Evolutionary conservation across 192 early-diverging fungal genomes (phyloP), one percentile per base, ranked within the genome.

Genomic region (Linnemannia elongata): DNA sequence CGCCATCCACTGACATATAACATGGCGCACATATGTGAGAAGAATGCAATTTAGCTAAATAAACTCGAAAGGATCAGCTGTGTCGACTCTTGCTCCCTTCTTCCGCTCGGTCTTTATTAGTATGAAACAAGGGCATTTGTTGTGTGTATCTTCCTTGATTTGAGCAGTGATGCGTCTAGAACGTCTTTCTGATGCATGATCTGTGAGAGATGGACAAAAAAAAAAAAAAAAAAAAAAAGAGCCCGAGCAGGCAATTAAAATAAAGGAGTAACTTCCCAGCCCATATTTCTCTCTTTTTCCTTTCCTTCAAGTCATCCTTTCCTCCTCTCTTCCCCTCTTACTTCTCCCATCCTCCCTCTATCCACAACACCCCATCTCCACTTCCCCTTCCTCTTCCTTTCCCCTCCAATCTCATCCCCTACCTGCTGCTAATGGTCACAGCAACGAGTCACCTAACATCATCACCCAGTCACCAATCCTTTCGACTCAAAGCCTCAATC

Each of bases 101-200:
- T 8, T 60, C 10, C 57, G 4, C 6, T 24, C 52, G 17, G 30
- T 6, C n/a, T 60, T 60, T 30, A 60, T 60, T 60, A 60, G n/a
- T n/a, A 27, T 60, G 57, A 60, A 60, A 60, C 57, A 24, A 6
- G 10, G 9, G 24, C 4, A 4, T n/a, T n/a, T n/a, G 24, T 60
- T 60, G 22, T 60, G n/a, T 57, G 54, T 57, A 6, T 57, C 20
- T 24, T 60, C 54, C 18, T 55, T 24, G 57, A 60, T 60, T 9
- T n/a, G 57, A 60, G 57, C 30, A n/a, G 57, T n/a, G 57, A n/a
- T n/a, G 57, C 55, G 24, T 60, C 55, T 60, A 60, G 55, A 60
- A 60, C 55, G 24, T 60, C 20, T 45, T 45, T 45, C 8, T 44
- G 0, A 10, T 44, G 42, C 12, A 10, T 7, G 6, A 44, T 44